phyloP scores from a whole-genome alignment of 2,329 filamentous ascomycete genomes.

The Harringtonia lauricola region DNA sequence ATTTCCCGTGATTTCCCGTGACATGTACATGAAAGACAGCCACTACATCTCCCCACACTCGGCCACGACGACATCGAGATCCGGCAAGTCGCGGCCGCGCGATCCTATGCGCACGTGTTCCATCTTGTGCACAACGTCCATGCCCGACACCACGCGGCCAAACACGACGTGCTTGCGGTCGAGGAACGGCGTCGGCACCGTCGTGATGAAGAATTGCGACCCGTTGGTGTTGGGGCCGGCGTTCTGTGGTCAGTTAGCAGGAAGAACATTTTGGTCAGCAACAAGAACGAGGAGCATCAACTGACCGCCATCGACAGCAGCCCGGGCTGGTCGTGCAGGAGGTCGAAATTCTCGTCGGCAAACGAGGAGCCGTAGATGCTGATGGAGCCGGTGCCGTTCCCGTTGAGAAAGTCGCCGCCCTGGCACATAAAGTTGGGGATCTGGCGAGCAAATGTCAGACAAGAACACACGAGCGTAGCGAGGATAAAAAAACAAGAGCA shows the following conservation, averaged over 20 bases:
- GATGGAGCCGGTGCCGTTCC: slow-evolving; percentile 79
- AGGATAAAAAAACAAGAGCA: neutral
- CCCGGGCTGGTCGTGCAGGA: slow-evolving; percentile 70
- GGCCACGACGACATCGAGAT: slow-evolving; percentile 70
- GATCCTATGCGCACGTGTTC: slow-evolving; percentile 78
- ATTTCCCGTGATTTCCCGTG: neutral
- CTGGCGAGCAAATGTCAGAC: slow-evolving; percentile 28
- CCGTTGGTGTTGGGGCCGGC: slow-evolving; percentile 88
- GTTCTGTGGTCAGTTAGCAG: slow-evolving; percentile 46
- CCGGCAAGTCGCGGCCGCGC: slow-evolving; percentile 65
- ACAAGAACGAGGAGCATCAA: slow-evolving; percentile 12
- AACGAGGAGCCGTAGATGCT: slow-evolving; percentile 85
- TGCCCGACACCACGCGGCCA: slow-evolving; percentile 76
- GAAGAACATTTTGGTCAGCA: too few relatives aligned
- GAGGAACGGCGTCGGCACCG: slow-evolving; percentile 73
- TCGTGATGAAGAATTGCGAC: slow-evolving; percentile 96
- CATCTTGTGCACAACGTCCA: slow-evolving; percentile 87
- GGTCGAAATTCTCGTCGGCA: slow-evolving; percentile 77
- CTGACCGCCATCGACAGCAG: slow-evolving; percentile 87
- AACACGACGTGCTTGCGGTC: slow-evolving; percentile 95
- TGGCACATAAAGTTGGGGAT: slow-evolving; percentile 98
- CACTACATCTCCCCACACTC: slow-evolving; percentile 87
- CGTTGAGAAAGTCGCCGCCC: slow-evolving; percentile 84
- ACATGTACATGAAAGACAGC: neutral
- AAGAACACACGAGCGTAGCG: too few relatives aligned